These are phyloP conservation scores for Monilinia fructicola DNA, from an alignment of 2,329 filamentous ascomycete genomes.

Conservation along the genomic window DNA sequence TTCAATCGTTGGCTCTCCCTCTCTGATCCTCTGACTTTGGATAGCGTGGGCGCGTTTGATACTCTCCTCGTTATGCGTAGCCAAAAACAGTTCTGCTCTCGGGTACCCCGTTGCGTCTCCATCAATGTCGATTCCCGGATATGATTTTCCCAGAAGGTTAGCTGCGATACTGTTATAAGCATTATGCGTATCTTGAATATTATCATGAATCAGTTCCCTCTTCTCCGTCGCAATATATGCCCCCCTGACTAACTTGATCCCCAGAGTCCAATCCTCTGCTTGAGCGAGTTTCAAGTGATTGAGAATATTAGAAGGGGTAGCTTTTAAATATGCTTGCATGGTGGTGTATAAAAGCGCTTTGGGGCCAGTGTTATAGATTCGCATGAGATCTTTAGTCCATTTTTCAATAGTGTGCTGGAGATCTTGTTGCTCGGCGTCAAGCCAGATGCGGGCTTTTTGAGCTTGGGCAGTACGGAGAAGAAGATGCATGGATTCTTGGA, in stretches of 20 bases:
- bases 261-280: conserved; percentile 50
- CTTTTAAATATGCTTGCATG: conserved; percentile 54
- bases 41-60: conserved; percentile 57
- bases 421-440: conserved; percentile 55
- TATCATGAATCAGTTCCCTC: conserved; percentile 47
- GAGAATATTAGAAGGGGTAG: conserved; percentile 47
- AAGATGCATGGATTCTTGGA: conserved; percentile 45
- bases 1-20: conserved; percentile 44
- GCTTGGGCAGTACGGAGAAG: conserved; percentile 27
- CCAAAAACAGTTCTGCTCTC: conserved; percentile 62
- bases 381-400: conserved; percentile 55
- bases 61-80: conserved; percentile 75
- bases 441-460: conserved; percentile 46
- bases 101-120: conserved; percentile 23
- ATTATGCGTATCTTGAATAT: conserved; percentile 48
- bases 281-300: conserved; percentile 48
- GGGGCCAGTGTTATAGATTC: conserved; percentile 49
- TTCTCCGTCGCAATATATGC: conserved; percentile 53
- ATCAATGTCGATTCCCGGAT: conserved; percentile 38
- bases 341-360: conserved; percentile 50
- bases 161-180: conserved; percentile 58
- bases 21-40: conserved; percentile 44
- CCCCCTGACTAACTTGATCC: conserved; percentile 53
- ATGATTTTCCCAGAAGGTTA: conserved; percentile 45
- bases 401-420: conserved; percentile 52